phyloP scores from a whole-genome alignment of 2,329 filamentous ascomycete species.

The Paraconiothyrium brasiliense region DNA sequence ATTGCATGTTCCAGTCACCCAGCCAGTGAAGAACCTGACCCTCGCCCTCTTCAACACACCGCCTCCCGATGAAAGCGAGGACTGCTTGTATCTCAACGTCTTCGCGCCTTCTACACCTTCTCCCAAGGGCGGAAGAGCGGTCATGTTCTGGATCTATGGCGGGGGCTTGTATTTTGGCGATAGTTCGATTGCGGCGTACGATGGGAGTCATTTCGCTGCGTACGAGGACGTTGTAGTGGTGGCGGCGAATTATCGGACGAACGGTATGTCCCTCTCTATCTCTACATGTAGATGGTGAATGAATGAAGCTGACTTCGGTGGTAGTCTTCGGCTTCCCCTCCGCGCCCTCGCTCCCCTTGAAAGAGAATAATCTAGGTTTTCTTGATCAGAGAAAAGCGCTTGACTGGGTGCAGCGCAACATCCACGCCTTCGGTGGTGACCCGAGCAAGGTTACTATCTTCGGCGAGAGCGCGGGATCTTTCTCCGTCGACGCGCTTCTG shows the following conservation, averaged over 20 bases:
- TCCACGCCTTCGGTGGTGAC: slow-evolving; percentile 61
- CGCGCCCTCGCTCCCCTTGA: slow-evolving; percentile 31
- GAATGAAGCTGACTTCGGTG: no score
- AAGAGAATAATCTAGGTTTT: slow-evolving; percentile 59
- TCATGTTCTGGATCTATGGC: slow-evolving; percentile 46
- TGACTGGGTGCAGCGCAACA: slow-evolving; percentile 63
- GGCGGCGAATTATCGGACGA: slow-evolving; percentile 41
- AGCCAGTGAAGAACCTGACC: slow-evolving; percentile 25
- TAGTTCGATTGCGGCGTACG: slow-evolving; percentile 29
- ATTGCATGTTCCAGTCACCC: slow-evolving; percentile 25
- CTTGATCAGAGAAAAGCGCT: slow-evolving; percentile 65
- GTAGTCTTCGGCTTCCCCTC: slow-evolving; percentile 42
- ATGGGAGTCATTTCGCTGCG: slow-evolving; percentile 39
- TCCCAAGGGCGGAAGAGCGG: slow-evolving; percentile 29
- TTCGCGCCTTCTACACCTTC: slow-evolving; percentile 38
- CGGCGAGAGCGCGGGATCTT: slow-evolving; percentile 40
- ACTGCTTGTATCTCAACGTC: slow-evolving; percentile 54
- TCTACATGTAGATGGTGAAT: no score
- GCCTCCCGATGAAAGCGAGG: slow-evolving; percentile 43
- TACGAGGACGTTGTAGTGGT: slow-evolving; percentile 44
- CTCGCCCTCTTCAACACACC: slow-evolving; percentile 35
- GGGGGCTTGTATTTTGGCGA: slow-evolving; percentile 37
- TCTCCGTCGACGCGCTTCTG: slow-evolving; percentile 37
- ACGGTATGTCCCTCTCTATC: slow-evolving; percentile 25
- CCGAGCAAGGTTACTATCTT: slow-evolving; percentile 59